phyloP scores from a whole-genome alignment of 2,329 filamentous ascomycete species.

The Aspergillus ochraceoroseus region DNA sequence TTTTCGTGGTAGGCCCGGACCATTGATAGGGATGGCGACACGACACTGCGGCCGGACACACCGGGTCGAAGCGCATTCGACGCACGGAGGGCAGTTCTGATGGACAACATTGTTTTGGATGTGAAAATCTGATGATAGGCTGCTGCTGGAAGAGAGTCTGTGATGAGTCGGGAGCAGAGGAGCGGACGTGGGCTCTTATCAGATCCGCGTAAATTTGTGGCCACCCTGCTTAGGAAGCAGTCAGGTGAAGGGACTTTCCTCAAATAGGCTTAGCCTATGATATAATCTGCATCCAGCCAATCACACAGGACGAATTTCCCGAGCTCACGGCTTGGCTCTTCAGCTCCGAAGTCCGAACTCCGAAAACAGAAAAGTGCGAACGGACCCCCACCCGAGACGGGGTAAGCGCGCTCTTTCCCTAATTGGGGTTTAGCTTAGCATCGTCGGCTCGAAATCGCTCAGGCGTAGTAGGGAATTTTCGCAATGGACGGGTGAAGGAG shows the following conservation, averaged over 20 bases:
- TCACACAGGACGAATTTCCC: constrained; percentile 3
- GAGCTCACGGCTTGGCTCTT: neutral
- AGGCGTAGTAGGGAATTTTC: too few species aligned
- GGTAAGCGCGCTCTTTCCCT: too few species aligned
- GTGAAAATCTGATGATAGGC: neutral
- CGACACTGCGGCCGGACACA: constrained; percentile 10
- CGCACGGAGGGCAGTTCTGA: constrained; percentile 12
- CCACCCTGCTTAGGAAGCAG: constrained; percentile 12
- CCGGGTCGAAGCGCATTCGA: constrained; percentile 10
- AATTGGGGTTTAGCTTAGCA: too few species aligned
- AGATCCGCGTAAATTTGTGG: constrained; percentile 13
- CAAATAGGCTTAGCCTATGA: constrained; percentile 2
- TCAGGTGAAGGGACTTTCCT: constrained; percentile 7
- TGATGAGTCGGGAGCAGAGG: constrained; percentile 8
- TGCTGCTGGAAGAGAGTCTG: neutral
- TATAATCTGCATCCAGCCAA: constrained; percentile 1
- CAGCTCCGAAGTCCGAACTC: constrained; percentile 10
- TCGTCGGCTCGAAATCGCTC: too few species aligned
- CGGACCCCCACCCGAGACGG: constrained; percentile 1
- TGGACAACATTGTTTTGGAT: constrained; percentile 11
- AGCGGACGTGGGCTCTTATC: constrained; percentile 14
- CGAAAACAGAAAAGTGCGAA: neutral
- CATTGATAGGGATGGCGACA: constrained; percentile 8
- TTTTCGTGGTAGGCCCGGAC: constrained; percentile 56
- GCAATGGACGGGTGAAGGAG: too few species aligned